These are phyloP conservation scores for Exsudoporus floridanus DNA, from an alignment of 1,284 basidiomycete genomes.

Conservation along the genomic window DNA sequence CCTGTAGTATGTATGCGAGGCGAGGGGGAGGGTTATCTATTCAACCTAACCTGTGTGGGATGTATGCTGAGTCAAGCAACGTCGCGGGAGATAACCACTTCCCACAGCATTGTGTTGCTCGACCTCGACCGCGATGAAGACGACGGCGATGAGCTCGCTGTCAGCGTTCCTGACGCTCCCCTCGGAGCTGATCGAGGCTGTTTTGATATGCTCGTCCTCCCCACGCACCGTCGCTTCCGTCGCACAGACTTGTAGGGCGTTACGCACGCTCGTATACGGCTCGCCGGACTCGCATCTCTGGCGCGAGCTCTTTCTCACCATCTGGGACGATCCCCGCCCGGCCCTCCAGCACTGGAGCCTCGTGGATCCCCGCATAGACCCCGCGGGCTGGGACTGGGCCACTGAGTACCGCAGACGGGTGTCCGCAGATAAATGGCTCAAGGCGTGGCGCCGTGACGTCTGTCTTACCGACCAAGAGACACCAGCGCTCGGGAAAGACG, in stretches of 20 bases:
- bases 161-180: conserved; percentile 19
- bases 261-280: conserved; percentile 43
- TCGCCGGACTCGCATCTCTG: conserved; percentile 50
- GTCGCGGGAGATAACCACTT: background rate
- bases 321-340: conserved; percentile 50
- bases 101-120: conserved; percentile 10
- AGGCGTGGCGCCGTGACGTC: conserved; percentile 20
- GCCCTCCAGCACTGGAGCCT: conserved; percentile 24
- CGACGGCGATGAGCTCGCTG: background rate
- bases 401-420: conserved; percentile 26
- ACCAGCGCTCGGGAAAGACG: background rate
- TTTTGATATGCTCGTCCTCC: conserved; percentile 39
- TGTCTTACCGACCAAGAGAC: conserved; percentile 2
- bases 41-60: background rate
- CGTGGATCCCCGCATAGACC: conserved; percentile 23
- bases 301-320: conserved; percentile 50
- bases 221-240: conserved; percentile 42
- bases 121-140: background rate
- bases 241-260: conserved; percentile 43
- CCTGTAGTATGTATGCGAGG: background rate
- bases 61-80: conserved; percentile 10
- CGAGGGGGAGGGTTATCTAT: background rate
- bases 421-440: conserved; percentile 7
- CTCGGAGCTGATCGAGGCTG: conserved; percentile 45
- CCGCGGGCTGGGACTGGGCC: conserved; percentile 22